These are phyloP conservation scores for Arabidopsis hybrid DNA, from an alignment of 441 rosid genomes.

Conservation along the genomic window DNA sequence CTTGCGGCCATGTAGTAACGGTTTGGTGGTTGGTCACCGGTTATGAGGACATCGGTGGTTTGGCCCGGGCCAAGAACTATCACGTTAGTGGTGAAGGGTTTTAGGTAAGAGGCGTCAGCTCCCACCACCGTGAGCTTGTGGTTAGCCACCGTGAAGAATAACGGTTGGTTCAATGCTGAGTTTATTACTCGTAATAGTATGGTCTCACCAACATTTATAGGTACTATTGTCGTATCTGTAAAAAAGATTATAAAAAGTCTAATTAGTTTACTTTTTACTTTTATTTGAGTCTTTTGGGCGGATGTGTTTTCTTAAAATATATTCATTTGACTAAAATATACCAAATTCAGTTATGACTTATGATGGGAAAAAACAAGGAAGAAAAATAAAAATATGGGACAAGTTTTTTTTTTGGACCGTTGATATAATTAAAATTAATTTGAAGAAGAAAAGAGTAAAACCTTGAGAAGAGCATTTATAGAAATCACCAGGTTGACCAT, in stretches of 20 bases:
- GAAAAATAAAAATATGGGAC: background rate
- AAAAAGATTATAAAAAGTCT: background rate
- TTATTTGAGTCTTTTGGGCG: background rate
- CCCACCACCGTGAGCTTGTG: conserved; percentile 79
- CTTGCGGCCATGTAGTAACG: conserved; percentile 81
- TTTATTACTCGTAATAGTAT: conserved; percentile 78
- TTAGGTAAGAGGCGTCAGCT: conserved; percentile 79
- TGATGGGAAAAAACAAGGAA: conserved; percentile 14
- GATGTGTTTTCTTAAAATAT: background rate
- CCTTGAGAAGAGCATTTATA: conserved; percentile 90
- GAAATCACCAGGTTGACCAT: conserved; percentile 91
- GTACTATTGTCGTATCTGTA: conserved; percentile 69
- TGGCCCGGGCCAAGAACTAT: conserved; percentile 88
- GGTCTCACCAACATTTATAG: conserved; percentile 71
- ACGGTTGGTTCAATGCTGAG: conserved; percentile 73
- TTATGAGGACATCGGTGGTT: conserved; percentile 80
- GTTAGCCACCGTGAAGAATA: conserved; percentile 82
- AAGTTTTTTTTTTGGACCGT: background rate
- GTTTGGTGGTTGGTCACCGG: conserved; percentile 65
- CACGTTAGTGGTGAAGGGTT: conserved; percentile 76
- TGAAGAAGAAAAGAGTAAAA: conserved; percentile 25
- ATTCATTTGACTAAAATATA: conserved; percentile 1
- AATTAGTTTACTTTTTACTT: background rate
- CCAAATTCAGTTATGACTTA: conserved; percentile 34
- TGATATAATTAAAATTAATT: background rate